phyloP scores from a whole-genome alignment of 108 stramenopile species.

The Nitzschia sp. region DNA sequence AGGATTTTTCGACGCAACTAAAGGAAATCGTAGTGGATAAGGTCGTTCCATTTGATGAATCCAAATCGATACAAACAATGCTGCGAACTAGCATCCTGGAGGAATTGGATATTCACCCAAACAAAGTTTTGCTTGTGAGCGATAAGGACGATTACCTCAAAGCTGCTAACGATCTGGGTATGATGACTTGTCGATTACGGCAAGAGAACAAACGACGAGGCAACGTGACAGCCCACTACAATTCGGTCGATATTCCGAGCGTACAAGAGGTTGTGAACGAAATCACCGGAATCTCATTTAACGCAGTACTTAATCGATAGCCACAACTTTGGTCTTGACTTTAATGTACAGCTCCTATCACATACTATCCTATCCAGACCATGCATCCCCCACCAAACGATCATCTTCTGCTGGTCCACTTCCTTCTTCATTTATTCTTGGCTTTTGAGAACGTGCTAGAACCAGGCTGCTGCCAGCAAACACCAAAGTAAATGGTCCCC shows the following conservation, averaged over 20 bases:
- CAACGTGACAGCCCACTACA: slow-evolving; percentile 75
- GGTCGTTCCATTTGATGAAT: slow-evolving; percentile 14
- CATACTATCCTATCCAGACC: too few relatives aligned
- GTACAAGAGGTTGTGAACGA: slow-evolving; percentile 83
- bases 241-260: slow-evolving; percentile 48
- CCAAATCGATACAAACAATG: slow-evolving; percentile 2
- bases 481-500: neutral
- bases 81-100: slow-evolving; percentile 23
- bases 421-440: neutral
- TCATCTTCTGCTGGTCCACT: neutral
- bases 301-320: slow-evolving; percentile 53
- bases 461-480: neutral
- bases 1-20: slow-evolving; percentile 59
- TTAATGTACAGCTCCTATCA: too few relatives aligned
- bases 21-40: slow-evolving; percentile 51
- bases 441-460: neutral
- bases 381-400: neutral
- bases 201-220: slow-evolving; percentile 72
- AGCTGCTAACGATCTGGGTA: slow-evolving; percentile 69
- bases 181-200: slow-evolving; percentile 68
- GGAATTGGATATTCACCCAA: slow-evolving; percentile 51
- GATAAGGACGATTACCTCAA: slow-evolving; percentile 80
- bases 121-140: slow-evolving; percentile 57
- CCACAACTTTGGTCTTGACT: neutral
- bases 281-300: slow-evolving; percentile 85